Conservation (phyloP, 805 yeast species). For the Pichia ethanolica region DNA sequence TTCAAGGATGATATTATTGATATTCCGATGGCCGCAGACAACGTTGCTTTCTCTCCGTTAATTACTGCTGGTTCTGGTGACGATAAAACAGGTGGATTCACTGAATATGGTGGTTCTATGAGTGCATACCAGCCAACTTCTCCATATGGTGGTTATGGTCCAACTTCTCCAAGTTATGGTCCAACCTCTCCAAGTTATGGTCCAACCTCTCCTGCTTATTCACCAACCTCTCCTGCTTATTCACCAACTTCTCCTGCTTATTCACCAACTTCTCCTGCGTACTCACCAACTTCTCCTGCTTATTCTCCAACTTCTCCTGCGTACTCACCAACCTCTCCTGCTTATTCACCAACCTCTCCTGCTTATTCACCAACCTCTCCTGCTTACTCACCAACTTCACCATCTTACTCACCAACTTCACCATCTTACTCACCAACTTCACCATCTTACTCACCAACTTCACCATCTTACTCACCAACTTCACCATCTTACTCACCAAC, state of each 20-base stretch:
- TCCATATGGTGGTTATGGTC: slow-evolving; percentile 43
- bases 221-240: slow-evolving; percentile 47
- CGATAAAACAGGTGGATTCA: slow-evolving; percentile 73
- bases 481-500: slow-evolving; percentile 78
- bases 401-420: slow-evolving; percentile 62
- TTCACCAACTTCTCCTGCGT: slow-evolving; percentile 51
- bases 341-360: slow-evolving; percentile 75
- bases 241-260: slow-evolving; percentile 73
- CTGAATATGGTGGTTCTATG: slow-evolving; percentile 70
- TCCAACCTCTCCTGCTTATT: slow-evolving; percentile 53
- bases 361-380: slow-evolving; percentile 72
- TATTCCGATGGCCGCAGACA: slow-evolving; percentile 39
- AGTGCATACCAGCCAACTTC: slow-evolving; percentile 41
- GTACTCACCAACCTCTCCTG: slow-evolving; percentile 65
- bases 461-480: slow-evolving; percentile 75
- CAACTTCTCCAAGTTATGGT: slow-evolving; percentile 39
- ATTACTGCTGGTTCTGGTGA: slow-evolving; percentile 78
- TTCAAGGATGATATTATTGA: slow-evolving; percentile 54
- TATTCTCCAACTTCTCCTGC: slow-evolving; percentile 66
- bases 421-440: slow-evolving; percentile 77
- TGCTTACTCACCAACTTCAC: slow-evolving; percentile 50
- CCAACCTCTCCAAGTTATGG: slow-evolving; percentile 43
- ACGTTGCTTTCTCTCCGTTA: slow-evolving; percentile 87
- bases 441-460: slow-evolving; percentile 64
- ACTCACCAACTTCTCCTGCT: slow-evolving; percentile 69